phyloP scores from a whole-genome alignment of 495 filamentous ascomycete genomes.

The Penicillium desertorum region DNA sequence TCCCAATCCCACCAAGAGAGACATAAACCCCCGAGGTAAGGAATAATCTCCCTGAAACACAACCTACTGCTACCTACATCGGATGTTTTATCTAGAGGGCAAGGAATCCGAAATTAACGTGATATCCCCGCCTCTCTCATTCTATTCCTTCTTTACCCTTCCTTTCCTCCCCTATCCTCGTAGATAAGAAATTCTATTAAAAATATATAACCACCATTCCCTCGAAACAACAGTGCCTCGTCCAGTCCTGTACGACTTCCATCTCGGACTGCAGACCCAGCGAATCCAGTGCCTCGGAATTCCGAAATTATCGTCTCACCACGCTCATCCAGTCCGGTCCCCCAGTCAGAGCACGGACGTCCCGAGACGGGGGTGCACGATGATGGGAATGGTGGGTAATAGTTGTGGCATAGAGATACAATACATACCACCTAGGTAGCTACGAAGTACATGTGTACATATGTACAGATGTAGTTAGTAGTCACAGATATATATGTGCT shows the following conservation, averaged over 20 bases:
- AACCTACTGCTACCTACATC: not conserved
- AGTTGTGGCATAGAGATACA: not conserved
- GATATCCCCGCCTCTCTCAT: not conserved
- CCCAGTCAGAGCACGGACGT: constrained; percentile 8
- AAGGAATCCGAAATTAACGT: not conserved
- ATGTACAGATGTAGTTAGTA: not conserved
- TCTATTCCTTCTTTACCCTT: not conserved
- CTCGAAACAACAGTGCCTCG: constrained; percentile 5
- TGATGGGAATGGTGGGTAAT: not conserved
- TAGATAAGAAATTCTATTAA: not conserved
- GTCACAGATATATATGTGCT: not conserved
- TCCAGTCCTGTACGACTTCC: constrained; percentile 14
- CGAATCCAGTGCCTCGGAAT: constrained; percentile 22
- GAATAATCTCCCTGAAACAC: constrained; percentile 8
- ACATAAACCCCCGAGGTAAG: not conserved
- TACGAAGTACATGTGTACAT: not conserved
- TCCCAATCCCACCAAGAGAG: not conserved
- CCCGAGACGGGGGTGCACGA: not conserved
- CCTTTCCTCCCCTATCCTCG: not conserved
- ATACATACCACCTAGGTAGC: not conserved
- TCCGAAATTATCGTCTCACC: constrained; percentile 17
- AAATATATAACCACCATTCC: not conserved
- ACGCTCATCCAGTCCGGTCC: constrained; percentile 9
- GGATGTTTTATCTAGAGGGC: not conserved
- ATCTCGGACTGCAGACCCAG: constrained; percentile 12